Conservation (phyloP, 2,329 filamentous ascomycete genomes). For the Ophiosphaerella narmari region DNA sequence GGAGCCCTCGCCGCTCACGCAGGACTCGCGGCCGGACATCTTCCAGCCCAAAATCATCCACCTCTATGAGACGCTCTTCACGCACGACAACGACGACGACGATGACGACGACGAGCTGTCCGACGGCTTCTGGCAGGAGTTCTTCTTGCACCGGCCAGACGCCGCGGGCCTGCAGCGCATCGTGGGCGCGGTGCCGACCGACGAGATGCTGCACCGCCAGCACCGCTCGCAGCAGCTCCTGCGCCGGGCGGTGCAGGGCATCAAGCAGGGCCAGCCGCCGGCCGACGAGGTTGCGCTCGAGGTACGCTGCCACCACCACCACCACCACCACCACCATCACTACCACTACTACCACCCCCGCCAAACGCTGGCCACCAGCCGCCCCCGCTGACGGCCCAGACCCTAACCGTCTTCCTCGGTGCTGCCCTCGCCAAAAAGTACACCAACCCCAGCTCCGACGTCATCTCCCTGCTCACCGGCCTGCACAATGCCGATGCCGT, state of each 20-base stretch:
- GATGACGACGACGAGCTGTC: conserved; percentile 70
- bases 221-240: conserved; percentile 79
- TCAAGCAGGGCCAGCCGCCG: conserved; percentile 65
- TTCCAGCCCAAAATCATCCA: conserved; percentile 94
- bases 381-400: conserved; percentile 64
- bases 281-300: conserved; percentile 82
- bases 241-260: conserved; percentile 68
- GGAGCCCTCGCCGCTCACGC: conserved; percentile 91
- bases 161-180: conserved; percentile 68
- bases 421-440: conserved; percentile 86
- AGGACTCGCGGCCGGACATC: conserved; percentile 84
- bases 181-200: conserved; percentile 71
- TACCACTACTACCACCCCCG: too few species aligned
- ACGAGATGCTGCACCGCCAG: conserved; percentile 77
- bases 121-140: conserved; percentile 94
- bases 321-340: too few species aligned
- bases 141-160: conserved; percentile 89
- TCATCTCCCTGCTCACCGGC: conserved; percentile 87
- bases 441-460: conserved; percentile 91
- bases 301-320: conserved; percentile 58
- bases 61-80: conserved; percentile 71
- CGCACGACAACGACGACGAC: conserved; percentile 48
- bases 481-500: conserved; percentile 85
- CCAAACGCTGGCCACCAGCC: background rate
- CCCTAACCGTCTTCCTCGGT: conserved; percentile 84